Conservation (phyloP, 176 grass and related monocot genomes). For the Oryza glumipatula region DNA sequence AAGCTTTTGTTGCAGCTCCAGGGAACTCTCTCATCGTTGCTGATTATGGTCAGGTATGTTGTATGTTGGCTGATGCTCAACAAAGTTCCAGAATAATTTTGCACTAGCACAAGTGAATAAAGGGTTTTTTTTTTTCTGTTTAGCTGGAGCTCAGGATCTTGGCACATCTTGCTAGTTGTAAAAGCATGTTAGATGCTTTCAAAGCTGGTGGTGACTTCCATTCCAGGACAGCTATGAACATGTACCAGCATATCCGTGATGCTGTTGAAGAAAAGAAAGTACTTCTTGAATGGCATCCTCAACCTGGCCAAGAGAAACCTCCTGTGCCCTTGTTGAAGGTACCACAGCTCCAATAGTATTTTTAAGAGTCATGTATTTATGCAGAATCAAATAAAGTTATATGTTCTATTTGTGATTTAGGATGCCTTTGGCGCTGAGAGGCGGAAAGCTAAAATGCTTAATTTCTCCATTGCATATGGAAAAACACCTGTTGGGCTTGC, state of each 20-base stretch:
- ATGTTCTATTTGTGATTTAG: slow-evolving; percentile 56
- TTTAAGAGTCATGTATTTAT: not conserved
- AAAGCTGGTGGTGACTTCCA: slow-evolving; percentile 94
- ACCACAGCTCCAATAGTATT: slow-evolving; percentile 33
- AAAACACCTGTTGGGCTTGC: slow-evolving; percentile 90
- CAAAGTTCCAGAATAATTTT: slow-evolving; percentile 20
- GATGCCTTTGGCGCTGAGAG: slow-evolving; percentile 96
- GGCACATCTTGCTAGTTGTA: slow-evolving; percentile 85
- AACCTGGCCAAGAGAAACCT: slow-evolving; percentile 85
- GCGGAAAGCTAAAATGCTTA: slow-evolving; percentile 98
- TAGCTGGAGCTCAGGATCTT: slow-evolving; percentile 98
- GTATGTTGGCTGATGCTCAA: slow-evolving; percentile 37
- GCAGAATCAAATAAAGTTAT: slow-evolving; percentile 9
- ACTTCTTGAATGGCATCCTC: slow-evolving; percentile 96
- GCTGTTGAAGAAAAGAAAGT: slow-evolving; percentile 81
- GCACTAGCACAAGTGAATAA: slow-evolving; percentile 18
- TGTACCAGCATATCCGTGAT: slow-evolving; percentile 82
- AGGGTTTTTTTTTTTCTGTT: slow-evolving; percentile 23
- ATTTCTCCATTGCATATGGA: slow-evolving; percentile 98
- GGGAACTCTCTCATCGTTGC: slow-evolving; percentile 95
- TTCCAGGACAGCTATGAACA: slow-evolving; percentile 97
- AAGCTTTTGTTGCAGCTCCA: slow-evolving; percentile 90
- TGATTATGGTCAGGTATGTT: slow-evolving; percentile 97
- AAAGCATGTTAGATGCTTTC: slow-evolving; percentile 95
- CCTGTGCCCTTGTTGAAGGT: slow-evolving; percentile 88